Conservation (phyloP, 495 filamentous ascomycete species). For the Stereocaulon alpinum region DNA sequence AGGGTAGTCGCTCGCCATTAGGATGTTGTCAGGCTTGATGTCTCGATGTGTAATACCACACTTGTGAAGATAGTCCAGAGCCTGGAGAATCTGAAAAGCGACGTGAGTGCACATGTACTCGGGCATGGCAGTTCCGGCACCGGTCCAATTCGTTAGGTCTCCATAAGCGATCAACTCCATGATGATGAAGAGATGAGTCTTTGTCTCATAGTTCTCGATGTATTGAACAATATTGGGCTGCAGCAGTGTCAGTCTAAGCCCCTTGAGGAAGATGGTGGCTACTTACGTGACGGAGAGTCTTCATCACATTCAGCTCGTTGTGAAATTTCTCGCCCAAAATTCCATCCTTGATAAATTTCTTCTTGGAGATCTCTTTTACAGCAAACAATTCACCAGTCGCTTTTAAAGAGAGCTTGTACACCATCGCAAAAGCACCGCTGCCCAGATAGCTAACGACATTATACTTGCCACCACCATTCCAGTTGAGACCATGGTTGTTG, state of each 20-base stretch:
- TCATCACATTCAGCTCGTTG: conserved; percentile 94
- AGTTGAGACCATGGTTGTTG: conserved; percentile 51
- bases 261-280: background rate
- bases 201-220: conserved; percentile 70
- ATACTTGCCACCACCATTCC: conserved; percentile 74
- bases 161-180: conserved; percentile 90
- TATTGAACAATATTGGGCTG: conserved; percentile 87
- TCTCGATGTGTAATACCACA: conserved; percentile 90
- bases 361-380: conserved; percentile 85
- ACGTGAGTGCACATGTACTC: conserved; percentile 62
- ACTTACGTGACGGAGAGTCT: conserved; percentile 68
- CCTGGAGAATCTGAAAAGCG: conserved; percentile 65
- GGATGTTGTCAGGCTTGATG: conserved; percentile 95
- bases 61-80: conserved; percentile 76
- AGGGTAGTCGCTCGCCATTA: conserved; percentile 62
- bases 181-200: conserved; percentile 75
- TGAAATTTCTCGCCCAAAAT: conserved; percentile 75
- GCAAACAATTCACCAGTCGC: conserved; percentile 72
- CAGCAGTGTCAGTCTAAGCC: conserved; percentile 18
- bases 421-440: conserved; percentile 86
- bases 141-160: conserved; percentile 67
- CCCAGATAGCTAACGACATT: conserved; percentile 73
- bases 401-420: conserved; percentile 74
- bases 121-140: conserved; percentile 44
- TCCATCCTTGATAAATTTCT: conserved; percentile 78